Base-by-base conservation (phyloP, 176 grass and related monocot species). In the Dactylis glomerata region DNA sequence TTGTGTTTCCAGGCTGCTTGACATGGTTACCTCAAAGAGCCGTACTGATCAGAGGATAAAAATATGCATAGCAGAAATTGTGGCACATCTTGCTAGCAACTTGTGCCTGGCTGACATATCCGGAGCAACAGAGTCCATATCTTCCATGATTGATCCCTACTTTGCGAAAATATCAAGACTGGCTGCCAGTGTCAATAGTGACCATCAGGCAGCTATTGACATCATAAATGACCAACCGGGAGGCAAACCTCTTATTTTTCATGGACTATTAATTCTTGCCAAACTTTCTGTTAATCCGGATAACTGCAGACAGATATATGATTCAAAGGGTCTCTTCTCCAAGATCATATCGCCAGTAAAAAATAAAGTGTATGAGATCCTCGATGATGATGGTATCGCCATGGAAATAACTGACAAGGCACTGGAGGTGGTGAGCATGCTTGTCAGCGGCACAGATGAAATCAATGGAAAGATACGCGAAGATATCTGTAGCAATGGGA, bases 191-290 rank as follows among this genome's bases (percentile, higher is more conserved):
- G 62, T 34, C 62, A 65, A 65, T 30, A 65, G 3, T 4, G 30
- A 19, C 62, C 62, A 65, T 65, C 62, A 65, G 62, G 19, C 16
- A 65, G 30, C 62, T 65, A 65, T 65, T 65, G 15, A 65, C 3
- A 67, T 67, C 3, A 10, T 8, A 67, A 5, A 0, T 67, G 17
- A 67, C 64, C 64, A 10, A 0, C 62, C 31, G 28, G 30, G 36
- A 33, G 55, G 28, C 30, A 55, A 57, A 24, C 74, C 74, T 77
- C 74, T 77, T 16, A 78, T 78, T 61, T 42, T 78, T 3, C 76
- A 78, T 59, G 76, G 76, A n/a, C 2, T 78, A n/a, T 5, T 37
- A 23, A 59, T 78, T 41, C 75, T 78, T 19, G 76, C 76, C 22
- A 78, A 42, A 36, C 76, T 78, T 59, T 54, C 76, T 6, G 36